A percentile compares a stretch with the other conserved stretches of the same genome.
Evolutionary conservation across 2,329 filamentous ascomycete species (phyloP).

Genomic region (Cordyceps pruinosa): DNA sequence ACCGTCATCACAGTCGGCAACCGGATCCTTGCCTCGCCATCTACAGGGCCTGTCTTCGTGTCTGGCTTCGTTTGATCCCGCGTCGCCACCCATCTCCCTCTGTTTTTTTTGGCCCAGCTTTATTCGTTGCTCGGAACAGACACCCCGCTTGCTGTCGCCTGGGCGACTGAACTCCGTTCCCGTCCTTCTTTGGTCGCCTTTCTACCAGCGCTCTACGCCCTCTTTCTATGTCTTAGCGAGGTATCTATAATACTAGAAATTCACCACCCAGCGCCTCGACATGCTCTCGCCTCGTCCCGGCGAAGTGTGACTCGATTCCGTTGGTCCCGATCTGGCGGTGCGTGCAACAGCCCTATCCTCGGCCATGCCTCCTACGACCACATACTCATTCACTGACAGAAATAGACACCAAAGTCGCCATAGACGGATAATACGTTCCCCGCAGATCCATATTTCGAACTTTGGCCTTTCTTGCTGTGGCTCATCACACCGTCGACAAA

Average conservation of each 20-base stretch:
- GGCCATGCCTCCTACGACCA: not conserved
- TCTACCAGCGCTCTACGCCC: not conserved
- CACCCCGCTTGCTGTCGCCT: not conserved
- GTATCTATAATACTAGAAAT: not conserved
- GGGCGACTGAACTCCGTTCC: not conserved
- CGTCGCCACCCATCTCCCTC: too few species aligned
- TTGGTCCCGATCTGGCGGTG: not conserved
- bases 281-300: not conserved
- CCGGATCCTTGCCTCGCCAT: not conserved
- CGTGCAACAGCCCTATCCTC: not conserved
- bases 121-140: not conserved
- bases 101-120: not conserved
- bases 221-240: not conserved
- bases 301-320: not conserved
- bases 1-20: constrained; percentile 3
- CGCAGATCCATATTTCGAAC: not conserved
- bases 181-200: not conserved
- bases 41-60: not conserved
- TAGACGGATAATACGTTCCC: too few species aligned
- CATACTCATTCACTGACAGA: not conserved
- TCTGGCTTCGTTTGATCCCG: not conserved
- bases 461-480: not conserved
- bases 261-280: not conserved
- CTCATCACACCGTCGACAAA: not conserved
- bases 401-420: not conserved